Conservation (phyloP, 2,329 filamentous ascomycete species). For the Zymoseptoria passerinii region DNA sequence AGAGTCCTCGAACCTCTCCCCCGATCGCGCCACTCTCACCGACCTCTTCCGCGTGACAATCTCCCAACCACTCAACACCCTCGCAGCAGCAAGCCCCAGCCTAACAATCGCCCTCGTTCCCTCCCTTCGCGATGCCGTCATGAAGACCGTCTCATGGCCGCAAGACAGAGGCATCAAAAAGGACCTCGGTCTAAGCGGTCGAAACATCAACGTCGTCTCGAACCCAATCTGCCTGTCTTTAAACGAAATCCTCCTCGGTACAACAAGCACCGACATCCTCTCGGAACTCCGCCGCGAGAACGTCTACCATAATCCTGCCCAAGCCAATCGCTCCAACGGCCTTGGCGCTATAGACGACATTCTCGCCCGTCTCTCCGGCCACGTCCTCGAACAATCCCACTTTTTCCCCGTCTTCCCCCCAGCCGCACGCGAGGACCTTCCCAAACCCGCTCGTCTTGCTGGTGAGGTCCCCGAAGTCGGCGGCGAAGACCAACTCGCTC, state of each 20-base stretch:
- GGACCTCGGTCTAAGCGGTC: constrained; percentile 65
- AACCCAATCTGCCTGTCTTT: constrained; percentile 85
- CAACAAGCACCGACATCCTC: constrained; percentile 76
- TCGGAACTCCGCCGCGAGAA: constrained; percentile 53
- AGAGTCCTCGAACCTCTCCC: constrained; percentile 33
- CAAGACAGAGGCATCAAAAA: constrained; percentile 61
- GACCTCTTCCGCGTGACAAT: constrained; percentile 80
- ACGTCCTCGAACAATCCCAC: constrained; percentile 81
- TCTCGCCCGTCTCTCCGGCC: constrained; percentile 62
- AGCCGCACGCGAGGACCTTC: constrained; percentile 57
- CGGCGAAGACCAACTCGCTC: constrained; percentile 45
- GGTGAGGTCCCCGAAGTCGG: constrained; percentile 30
- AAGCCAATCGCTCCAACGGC: constrained; percentile 31
- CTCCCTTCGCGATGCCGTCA: constrained; percentile 71
- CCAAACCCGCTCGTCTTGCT: constrained; percentile 45
- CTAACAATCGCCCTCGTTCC: constrained; percentile 78
- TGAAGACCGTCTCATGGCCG: constrained; percentile 80
- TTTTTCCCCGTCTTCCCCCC: constrained; percentile 88
- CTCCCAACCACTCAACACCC: constrained; percentile 60
- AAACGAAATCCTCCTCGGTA: constrained; percentile 76
- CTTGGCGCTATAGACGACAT: constrained; percentile 38
- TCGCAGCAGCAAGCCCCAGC: constrained; percentile 62
- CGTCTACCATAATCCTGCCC: constrained; percentile 68
- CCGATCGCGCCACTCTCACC: constrained; percentile 69
- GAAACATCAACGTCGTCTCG: constrained; percentile 66